phyloP scores from a whole-genome alignment of 2,329 filamentous ascomycete species.

The Xylogone sp. region DNA sequence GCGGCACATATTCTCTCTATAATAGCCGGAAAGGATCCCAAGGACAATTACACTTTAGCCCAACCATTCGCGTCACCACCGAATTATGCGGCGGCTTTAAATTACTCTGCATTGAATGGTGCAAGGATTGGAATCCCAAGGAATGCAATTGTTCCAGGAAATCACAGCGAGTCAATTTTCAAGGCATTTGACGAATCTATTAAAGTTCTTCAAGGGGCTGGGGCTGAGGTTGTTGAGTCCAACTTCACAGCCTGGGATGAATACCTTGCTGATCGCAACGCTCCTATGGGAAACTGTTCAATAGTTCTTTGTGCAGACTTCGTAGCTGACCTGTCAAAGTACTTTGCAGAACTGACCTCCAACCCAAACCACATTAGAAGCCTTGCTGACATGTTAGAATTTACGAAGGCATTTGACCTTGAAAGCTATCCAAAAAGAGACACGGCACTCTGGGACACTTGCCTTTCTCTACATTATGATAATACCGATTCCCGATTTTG shows the following conservation, averaged over 20 bases:
- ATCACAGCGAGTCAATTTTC: slow-evolving; percentile 37
- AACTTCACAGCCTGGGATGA: slow-evolving; percentile 52
- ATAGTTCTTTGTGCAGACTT: slow-evolving; percentile 58
- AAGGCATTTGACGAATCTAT: slow-evolving; percentile 54
- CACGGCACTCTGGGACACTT: slow-evolving; percentile 51
- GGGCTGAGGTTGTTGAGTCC: slow-evolving; percentile 57
- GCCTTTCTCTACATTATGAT: slow-evolving; percentile 47
- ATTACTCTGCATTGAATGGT: slow-evolving; percentile 46
- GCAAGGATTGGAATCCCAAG: slow-evolving; percentile 62
- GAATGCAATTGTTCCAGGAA: slow-evolving; percentile 46
- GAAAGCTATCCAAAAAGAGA: slow-evolving; percentile 62
- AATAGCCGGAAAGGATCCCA: slow-evolving; percentile 56
- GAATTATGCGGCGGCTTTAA: slow-evolving; percentile 58
- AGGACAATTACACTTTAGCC: slow-evolving; percentile 61
- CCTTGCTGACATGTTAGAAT: slow-evolving; percentile 48
- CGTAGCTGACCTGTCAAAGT: slow-evolving; percentile 49
- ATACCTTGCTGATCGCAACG: slow-evolving; percentile 31
- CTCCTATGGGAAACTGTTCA: slow-evolving; percentile 24
- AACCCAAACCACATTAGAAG: slow-evolving; percentile 54
- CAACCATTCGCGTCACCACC: slow-evolving; percentile 53
- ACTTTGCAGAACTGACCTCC: slow-evolving; percentile 49
- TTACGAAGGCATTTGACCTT: slow-evolving; percentile 46
- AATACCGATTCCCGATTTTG: slow-evolving; percentile 56
- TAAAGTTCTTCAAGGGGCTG: slow-evolving; percentile 46
- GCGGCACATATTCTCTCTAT: slow-evolving; percentile 58